phyloP scores from a whole-genome alignment of 805 yeast genomes.

The Saitoella complicata region DNA sequence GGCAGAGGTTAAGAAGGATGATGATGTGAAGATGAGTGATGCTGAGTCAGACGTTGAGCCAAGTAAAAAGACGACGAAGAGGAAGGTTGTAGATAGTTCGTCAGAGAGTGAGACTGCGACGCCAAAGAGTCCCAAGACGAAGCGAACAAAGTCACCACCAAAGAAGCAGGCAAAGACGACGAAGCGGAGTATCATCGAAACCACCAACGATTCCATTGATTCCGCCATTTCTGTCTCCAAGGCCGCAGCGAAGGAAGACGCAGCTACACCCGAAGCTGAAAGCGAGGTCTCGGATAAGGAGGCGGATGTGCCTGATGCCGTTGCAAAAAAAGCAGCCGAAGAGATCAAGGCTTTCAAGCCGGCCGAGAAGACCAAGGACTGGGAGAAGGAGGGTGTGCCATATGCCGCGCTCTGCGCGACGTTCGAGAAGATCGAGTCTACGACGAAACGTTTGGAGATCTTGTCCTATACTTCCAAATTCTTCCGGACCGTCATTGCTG shows the following conservation, averaged over 20 bases:
- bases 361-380: background rate
- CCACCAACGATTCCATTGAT: background rate
- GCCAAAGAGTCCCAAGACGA: background rate
- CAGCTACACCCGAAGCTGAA: background rate
- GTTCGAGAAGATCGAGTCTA: conserved; percentile 64
- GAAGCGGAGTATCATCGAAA: background rate
- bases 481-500: conserved; percentile 25
- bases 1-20: too few relatives aligned
- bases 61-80: too few relatives aligned
- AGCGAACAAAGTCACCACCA: background rate
- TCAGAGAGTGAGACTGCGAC: background rate
- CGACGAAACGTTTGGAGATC: conserved; percentile 71
- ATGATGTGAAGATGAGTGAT: too few relatives aligned
- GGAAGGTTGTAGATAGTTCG: background rate
- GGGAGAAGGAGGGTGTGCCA: conserved; percentile 7
- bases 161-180: background rate
- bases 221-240: too few relatives aligned
- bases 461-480: conserved; percentile 59
- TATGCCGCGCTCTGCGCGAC: conserved; percentile 25
- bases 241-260: too few relatives aligned
- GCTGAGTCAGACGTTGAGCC: too few relatives aligned
- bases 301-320: background rate
- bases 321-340: background rate
- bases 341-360: background rate
- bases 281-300: background rate